Conservation (phyloP, 768 basidiomycete species). For the Suillus subalutaceus region DNA sequence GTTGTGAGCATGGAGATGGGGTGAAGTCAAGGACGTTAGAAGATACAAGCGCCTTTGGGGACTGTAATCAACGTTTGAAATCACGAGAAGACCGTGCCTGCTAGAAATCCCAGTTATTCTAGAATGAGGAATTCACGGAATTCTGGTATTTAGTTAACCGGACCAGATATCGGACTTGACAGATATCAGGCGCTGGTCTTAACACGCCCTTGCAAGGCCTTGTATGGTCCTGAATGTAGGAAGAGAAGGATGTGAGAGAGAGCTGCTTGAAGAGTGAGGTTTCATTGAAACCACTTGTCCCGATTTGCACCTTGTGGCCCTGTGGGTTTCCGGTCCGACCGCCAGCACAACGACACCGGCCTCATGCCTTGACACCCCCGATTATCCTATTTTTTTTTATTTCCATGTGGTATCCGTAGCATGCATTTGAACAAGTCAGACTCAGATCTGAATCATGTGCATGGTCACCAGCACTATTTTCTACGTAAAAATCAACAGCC, state of each 20-base stretch:
- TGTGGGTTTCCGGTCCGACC: slow-evolving; percentile 8
- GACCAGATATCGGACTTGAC: slow-evolving; percentile 1
- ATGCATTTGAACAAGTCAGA: not conserved
- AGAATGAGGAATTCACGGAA: slow-evolving; percentile 20
- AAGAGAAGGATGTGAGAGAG: slow-evolving; percentile 9
- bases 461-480: not conserved
- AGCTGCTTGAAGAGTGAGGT: slow-evolving; percentile 9
- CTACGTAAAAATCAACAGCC: slow-evolving; percentile 1
- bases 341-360: slow-evolving; percentile 10
- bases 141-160: not conserved
- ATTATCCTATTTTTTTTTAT: not conserved
- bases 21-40: slow-evolving; percentile 17
- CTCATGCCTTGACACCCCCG: slow-evolving; percentile 9
- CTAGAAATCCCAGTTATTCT: slow-evolving; percentile 16
- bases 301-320: slow-evolving; percentile 11
- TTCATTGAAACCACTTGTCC: slow-evolving; percentile 11
- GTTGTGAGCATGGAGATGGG: slow-evolving; percentile 44
- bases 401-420: not conserved
- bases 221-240: not conserved
- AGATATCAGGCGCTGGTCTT: not conserved
- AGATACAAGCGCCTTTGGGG: slow-evolving; percentile 17
- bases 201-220: not conserved
- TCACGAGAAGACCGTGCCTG: slow-evolving; percentile 15
- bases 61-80: slow-evolving; percentile 24
- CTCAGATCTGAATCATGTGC: slow-evolving; percentile 1